These are phyloP conservation scores for Pyrus hybrid DNA, from an alignment of 331 rosid genomes.

Conservation along the genomic window DNA sequence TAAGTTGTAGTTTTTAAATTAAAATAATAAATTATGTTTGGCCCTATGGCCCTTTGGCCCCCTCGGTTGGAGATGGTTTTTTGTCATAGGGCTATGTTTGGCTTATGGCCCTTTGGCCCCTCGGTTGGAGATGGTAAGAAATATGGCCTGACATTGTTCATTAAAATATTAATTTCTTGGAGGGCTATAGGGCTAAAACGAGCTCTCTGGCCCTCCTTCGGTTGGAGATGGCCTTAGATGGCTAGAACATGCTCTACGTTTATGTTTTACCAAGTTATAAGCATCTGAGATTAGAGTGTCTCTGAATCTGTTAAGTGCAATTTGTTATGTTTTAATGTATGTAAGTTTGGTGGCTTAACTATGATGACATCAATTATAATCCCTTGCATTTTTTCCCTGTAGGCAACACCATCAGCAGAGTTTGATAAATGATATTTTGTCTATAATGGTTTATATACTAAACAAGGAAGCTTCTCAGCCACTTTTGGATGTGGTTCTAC, in stretches of 20 bases:
- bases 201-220: no score
- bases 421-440: conserved; percentile 52
- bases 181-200: no score
- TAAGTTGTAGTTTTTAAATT: no score
- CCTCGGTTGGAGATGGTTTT: no score
- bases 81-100: no score
- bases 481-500: conserved; percentile 67
- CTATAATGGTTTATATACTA: conserved; percentile 63
- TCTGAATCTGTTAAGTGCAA: neutral
- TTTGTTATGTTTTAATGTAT: neutral
- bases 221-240: no score
- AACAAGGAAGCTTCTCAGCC: conserved; percentile 62
- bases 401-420: conserved; percentile 66
- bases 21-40: no score
- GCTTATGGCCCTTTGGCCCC: no score
- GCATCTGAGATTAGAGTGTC: neutral
- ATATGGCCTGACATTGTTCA: no score
- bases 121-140: no score
- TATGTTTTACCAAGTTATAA: neutral
- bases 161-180: no score
- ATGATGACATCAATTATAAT: conserved; percentile 9
- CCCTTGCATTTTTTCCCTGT: conserved; percentile 1
- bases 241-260: neutral
- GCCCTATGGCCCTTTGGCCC: no score
- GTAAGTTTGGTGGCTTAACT: conserved; percentile 2